phyloP scores from a whole-genome alignment of 352 stramenopile genomes.

The Globisporangium nagaii region DNA sequence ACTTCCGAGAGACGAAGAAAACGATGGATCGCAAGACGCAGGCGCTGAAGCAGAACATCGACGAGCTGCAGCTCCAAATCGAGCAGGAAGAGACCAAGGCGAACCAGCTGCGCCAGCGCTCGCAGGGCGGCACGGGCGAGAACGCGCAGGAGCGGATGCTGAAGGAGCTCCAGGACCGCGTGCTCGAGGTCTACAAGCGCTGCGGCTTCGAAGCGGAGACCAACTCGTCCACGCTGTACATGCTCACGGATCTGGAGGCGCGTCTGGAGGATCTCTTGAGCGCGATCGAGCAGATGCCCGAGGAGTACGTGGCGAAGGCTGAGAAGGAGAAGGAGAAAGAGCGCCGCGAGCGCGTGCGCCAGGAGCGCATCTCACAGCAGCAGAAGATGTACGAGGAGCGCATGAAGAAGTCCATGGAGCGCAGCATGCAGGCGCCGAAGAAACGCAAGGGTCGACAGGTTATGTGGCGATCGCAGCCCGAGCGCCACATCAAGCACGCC shows the following conservation, averaged over 20 bases:
- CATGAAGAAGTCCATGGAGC: slow-evolving; percentile 92
- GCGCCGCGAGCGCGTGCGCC: slow-evolving; percentile 85
- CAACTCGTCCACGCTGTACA: slow-evolving; percentile 91
- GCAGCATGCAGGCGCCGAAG: slow-evolving; percentile 90
- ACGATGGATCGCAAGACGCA: slow-evolving; percentile 87
- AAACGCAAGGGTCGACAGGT: slow-evolving; percentile 90
- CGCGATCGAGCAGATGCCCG: slow-evolving; percentile 90
- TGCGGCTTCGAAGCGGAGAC: slow-evolving; percentile 91
- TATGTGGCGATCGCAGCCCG: slow-evolving; percentile 89
- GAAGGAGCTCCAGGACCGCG: slow-evolving; percentile 84
- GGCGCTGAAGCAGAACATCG: slow-evolving; percentile 84
- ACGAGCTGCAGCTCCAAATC: slow-evolving; percentile 88
- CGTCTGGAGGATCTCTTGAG: slow-evolving; percentile 89
- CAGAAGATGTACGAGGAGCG: slow-evolving; percentile 92
- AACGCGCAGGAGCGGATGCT: slow-evolving; percentile 88
- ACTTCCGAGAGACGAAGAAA: slow-evolving; percentile 87
- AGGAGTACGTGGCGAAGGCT: slow-evolving; percentile 91
- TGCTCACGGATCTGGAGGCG: slow-evolving; percentile 91
- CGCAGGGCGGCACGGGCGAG: slow-evolving; percentile 64
- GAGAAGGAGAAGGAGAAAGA: slow-evolving; percentile 96
- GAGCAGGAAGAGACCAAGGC: slow-evolving; percentile 79
- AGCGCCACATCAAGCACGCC: slow-evolving; percentile 66
- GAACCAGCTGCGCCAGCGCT: slow-evolving; percentile 61
- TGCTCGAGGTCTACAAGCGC: slow-evolving; percentile 88
- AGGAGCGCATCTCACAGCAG: slow-evolving; percentile 90